These are phyloP conservation scores for Gynandropsis gynandra DNA, from an alignment of 345 rosid genomes.

Conservation along the genomic window DNA sequence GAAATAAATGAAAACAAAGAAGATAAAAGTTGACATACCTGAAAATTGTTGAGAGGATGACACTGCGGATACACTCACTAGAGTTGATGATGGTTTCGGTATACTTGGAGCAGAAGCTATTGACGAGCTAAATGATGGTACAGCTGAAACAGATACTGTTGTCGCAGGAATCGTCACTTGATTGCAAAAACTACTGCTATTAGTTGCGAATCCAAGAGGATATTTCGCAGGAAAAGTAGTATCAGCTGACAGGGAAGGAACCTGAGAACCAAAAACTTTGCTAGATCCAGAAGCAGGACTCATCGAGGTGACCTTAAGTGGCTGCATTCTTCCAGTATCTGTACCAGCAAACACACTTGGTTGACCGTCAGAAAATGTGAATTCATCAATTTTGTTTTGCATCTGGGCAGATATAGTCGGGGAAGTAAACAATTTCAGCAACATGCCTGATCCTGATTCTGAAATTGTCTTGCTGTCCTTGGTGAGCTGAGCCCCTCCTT, in stretches of 20 bases:
- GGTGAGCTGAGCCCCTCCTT: slow-evolving; percentile 23
- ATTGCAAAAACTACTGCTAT: slow-evolving; percentile 37
- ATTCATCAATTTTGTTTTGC: slow-evolving; percentile 33
- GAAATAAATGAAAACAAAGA: slow-evolving; percentile 11
- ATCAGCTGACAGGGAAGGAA: slow-evolving; percentile 27
- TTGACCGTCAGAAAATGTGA: slow-evolving; percentile 25
- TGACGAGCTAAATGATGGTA: slow-evolving; percentile 18
- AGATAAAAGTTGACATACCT: slow-evolving; percentile 18
- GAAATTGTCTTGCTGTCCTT: slow-evolving; percentile 30
- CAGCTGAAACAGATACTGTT: slow-evolving; percentile 20
- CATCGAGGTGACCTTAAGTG: slow-evolving; percentile 3
- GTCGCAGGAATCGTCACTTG: slow-evolving; percentile 22
- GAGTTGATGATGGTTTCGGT: slow-evolving; percentile 14
- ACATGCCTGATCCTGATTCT: slow-evolving; percentile 31
- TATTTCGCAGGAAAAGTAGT: slow-evolving; percentile 28
- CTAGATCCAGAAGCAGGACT: slow-evolving; percentile 23
- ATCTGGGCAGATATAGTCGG: slow-evolving; percentile 23
- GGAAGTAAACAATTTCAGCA: slow-evolving; percentile 28
- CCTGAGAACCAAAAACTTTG: slow-evolving; percentile 28
- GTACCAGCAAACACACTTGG: slow-evolving; percentile 25
- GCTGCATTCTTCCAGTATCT: slow-evolving; percentile 21
- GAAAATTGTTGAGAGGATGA: slow-evolving; percentile 20
- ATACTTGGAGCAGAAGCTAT: slow-evolving; percentile 18
- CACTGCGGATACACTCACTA: background rate
- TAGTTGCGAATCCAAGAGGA: slow-evolving; percentile 28